Percentiles rank a stretch among this genome's conserved stretches.
phyloP scores from a whole-genome alignment of 257 asterid genomes.

The Petrea volubilis region DNA sequence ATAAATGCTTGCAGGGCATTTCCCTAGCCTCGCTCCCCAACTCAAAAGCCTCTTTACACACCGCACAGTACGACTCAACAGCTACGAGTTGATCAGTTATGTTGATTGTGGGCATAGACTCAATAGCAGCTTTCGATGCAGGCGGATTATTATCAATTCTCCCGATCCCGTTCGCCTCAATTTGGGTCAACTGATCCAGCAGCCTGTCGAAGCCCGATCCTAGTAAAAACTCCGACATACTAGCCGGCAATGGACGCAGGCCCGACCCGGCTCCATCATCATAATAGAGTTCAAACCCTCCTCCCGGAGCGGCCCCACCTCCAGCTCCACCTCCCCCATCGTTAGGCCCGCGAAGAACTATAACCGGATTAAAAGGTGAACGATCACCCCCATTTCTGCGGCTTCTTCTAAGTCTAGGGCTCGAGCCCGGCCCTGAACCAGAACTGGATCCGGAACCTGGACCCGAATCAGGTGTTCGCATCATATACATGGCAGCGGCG shows the following conservation, averaged over 20 bases:
- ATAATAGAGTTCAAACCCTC: conserved; percentile 70
- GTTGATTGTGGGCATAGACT: conserved; percentile 66
- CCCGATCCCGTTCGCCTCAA: conserved; percentile 71
- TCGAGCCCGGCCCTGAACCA: conserved; percentile 36
- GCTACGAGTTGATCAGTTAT: conserved; percentile 47
- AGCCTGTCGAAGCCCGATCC: conserved; percentile 91
- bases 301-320: conserved; percentile 36
- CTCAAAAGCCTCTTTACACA: conserved; percentile 81
- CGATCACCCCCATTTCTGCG: conserved; percentile 72
- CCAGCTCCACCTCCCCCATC: conserved; percentile 44
- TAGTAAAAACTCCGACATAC: conserved; percentile 74
- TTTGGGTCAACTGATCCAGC: conserved; percentile 68
- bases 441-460: conserved; percentile 33
- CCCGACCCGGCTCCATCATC: conserved; percentile 92
- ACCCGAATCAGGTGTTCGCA: conserved; percentile 45
- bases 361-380: conserved; percentile 87
- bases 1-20: conserved; percentile 89
- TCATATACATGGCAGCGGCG: conserved; percentile 57
- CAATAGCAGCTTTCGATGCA: conserved; percentile 81
- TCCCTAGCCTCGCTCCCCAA: conserved; percentile 69
- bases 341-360: conserved; percentile 70
- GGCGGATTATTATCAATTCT: conserved; percentile 67
- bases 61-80: conserved; percentile 70
- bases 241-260: conserved; percentile 66
- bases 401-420: conserved; percentile 65